Evolutionary conservation across 371 early-diverging fungal genomes (phyloP).

Genomic region (Zopfochytrium polystomum): DNA sequence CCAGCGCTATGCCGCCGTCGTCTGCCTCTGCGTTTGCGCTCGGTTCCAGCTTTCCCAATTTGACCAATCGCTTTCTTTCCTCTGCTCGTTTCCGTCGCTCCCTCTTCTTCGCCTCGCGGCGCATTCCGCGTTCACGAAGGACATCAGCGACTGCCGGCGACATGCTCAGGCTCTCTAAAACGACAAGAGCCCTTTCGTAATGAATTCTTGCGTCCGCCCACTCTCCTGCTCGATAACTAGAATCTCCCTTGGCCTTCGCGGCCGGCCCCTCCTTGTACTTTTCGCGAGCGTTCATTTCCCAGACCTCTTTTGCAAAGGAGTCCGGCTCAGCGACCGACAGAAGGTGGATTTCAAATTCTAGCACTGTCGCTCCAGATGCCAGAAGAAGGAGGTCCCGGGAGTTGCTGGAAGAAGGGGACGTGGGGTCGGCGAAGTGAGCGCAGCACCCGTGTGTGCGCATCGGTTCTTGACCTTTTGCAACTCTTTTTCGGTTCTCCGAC

Average conservation of each 20-base stretch:
- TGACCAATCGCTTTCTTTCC: conserved; percentile 13
- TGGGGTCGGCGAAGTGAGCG: conserved; percentile 27
- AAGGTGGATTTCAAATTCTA: conserved; percentile 49
- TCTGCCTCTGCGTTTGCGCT: not conserved
- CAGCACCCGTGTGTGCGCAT: conserved; percentile 36
- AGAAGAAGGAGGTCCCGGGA: conserved; percentile 21
- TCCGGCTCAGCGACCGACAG: conserved; percentile 37
- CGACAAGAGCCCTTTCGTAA: conserved; percentile 39
- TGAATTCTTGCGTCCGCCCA: conserved; percentile 37
- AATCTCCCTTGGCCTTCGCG: conserved; percentile 37
- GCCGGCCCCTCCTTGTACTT: conserved; percentile 39
- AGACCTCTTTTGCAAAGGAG: conserved; percentile 35
- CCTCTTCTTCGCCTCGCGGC: conserved; percentile 20
- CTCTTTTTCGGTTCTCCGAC: conserved; percentile 32
- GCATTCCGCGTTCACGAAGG: conserved; percentile 9
- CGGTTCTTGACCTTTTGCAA: conserved; percentile 35
- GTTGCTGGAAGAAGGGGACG: conserved; percentile 26
- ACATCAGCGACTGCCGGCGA: conserved; percentile 34
- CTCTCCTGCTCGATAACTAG: conserved; percentile 31
- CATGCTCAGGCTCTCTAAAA: conserved; percentile 40
- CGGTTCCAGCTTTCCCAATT: conserved; percentile 13
- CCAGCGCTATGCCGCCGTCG: too few species aligned
- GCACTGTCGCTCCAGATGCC: conserved; percentile 21
- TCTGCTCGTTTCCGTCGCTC: conserved; percentile 12
- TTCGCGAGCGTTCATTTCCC: conserved; percentile 46